Evolutionary conservation across 805 yeast genomes (phyloP), one percentile per base, ranked within the genome.

Genomic region (Wickerhamomyces queroliae): DNA sequence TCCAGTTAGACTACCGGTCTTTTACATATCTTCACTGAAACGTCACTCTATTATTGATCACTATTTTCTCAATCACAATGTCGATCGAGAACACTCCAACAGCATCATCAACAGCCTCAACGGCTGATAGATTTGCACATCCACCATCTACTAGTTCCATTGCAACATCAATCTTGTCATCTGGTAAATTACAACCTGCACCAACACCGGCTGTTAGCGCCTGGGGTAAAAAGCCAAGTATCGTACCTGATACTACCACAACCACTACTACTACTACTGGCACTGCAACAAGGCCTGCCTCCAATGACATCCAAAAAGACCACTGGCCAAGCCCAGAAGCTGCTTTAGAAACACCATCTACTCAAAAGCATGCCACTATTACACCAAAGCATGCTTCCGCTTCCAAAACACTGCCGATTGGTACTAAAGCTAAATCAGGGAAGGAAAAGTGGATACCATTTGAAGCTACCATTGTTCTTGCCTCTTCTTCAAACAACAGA

Each of bases 361-460:
- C 8, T 23, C 10, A 20, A 11, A 17, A 13, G 11, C 19, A 28
- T 6, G 15, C 30, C 3, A 11, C 36, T 28, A 15, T 34, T 5
- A n/a, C 37, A 6, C 20, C 37, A 5, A 38, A 35, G 21, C 26
- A 32, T 19, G 33, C 33, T 12, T 12, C 20, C 24, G 2, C 19
- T 39, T 16, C 37, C 50, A 28, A 52, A 40, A 29, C 26, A 31
- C n/a, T n/a, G n/a, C n/a, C n/a, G n/a, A 4, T 17, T 30, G 33
- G 21, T 4, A 6, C 39, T 22, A 36, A 31, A 12, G 49, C 40
- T 13, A 52, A 51, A 39, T 38, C 47, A 15, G 58, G 57, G 5
- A 78, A 76, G 52, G 83, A 76, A 47, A 83, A 81, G 52, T 80
- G 87, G 87, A 69, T 79, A 26, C 86, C 86, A 15, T 74, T 70